Evolutionary conservation across 768 basidiomycete species (phyloP), one percentile per base, ranked within the genome.

Genomic region (Collybiopsis confluens): DNA sequence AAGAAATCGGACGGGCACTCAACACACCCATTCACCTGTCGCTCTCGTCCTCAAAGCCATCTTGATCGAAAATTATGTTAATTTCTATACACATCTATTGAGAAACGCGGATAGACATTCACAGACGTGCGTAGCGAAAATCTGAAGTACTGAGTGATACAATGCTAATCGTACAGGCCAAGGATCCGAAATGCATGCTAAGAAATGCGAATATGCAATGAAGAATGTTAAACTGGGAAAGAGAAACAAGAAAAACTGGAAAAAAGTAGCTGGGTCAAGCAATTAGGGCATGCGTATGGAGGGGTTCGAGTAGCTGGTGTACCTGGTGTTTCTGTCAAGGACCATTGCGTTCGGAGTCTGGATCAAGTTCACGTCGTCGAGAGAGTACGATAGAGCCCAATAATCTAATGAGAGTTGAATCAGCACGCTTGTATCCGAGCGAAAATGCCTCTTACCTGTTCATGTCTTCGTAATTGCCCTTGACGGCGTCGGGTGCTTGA

Each of bases 361-460:
- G 15, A 36, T 48, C 66, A 38, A 70, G 63, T 46, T 72, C 65
- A 30, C 72, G 72, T 62, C 80, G 76, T 38, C 88, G 80, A 47
- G 76, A 83, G 45, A 89, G 76, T 60, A 90, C 82, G 40, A 86
- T 65, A 1, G 79, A 81, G 33, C 87, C 81, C 37, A 91, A 65
- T 9, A 83, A 62, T 64, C 89, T 90, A 35, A 47, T n/a, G n/a
- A 45, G 45, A 48, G 13, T 44, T 51, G 33, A 58, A 44, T 41
- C 21, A 55, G 21, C n/a, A 9, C 43, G 24, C 13, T 20, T 13
- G 52, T 48, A 6, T 35, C 30, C 44, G 18, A 15, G 21, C 35
- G 56, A 30, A 45, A 46, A 40, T 20, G 37, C 15, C 10, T 7
- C 15, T 21, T 35, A 85, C 88, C 72, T 85, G 64, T 90, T 90